Base-by-base conservation (phyloP, 2,329 filamentous ascomycete genomes). In the Cladosporium sp. region DNA sequence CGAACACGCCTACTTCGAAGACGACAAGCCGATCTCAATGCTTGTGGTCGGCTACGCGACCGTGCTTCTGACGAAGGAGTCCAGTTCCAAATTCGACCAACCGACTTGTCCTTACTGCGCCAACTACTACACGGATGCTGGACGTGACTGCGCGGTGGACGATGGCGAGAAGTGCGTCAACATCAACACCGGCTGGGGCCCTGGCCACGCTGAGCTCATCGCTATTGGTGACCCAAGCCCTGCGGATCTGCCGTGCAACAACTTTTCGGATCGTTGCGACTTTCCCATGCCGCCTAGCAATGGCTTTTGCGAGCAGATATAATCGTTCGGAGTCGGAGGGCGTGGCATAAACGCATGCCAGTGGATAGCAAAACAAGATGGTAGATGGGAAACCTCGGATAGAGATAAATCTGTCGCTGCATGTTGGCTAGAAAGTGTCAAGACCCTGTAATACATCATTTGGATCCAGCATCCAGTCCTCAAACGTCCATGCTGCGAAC, bases 401-500 rank as follows among this genome's bases (percentile, higher is more conserved):
- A 27, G 22, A 5, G 9, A 27, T 27, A 9, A 5, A 27, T 27
- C 22, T 4, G 9, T 27, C 22, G 9, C 9, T 9, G 4, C 9
- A 9, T 5, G 4, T 27, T 27, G 22, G 9, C 12, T 33, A 49
- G 11, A 18, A 19, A 11, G 38, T 36, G 27, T 40, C 20, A 4
- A 51, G 43, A 50, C 22, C 29, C 20, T 52, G 38, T 22, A 43
- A 42, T 11, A 55, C 13, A 18, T 59, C 54, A 8, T 47, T 54
- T 5, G 61, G 51, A 45, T 59, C 53, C 20, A 62, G 60, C 22
- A 40, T 52, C 60, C 59, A 64, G 38, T 63, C 58, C 18, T 63
- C 62, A 41, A 64, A 62, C 3, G 60, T 65, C 62, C 62, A 65
- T 2, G 56, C 58, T 18, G 59, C 60, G 12, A 65, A 55, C 16